Evolutionary conservation across 208 protist genomes (phyloP), one percentile per base, ranked within the genome.

Genomic region (Acanthamoeba comandoni): DNA sequence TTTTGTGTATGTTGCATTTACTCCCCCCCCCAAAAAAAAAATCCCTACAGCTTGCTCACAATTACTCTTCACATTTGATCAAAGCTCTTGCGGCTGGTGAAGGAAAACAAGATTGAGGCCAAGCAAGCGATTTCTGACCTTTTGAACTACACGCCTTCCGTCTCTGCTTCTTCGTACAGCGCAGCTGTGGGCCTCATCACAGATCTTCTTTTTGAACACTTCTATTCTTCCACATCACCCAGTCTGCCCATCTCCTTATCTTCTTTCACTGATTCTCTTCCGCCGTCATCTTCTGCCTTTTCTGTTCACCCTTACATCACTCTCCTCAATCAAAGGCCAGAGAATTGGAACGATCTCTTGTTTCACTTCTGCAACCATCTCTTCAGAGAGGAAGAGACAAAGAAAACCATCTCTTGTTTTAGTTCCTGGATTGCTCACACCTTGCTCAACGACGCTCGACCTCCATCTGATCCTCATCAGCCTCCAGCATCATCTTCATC

Each of bases 111-210:
- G 70, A 4, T 80, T 43, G 70, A 80, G 13, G 19, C 70, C 29
- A 52, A 55, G 70, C 70, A 80, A n/a, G 70, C 70, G 24, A 80
- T 80, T 13, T 60, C 70, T 12, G 70, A 80, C 49, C 70, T 80
- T 43, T 29, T 80, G 11, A 80, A 80, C 48, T 80, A 80, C 70
- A 80, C 70, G 9, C 70, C 70, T 8, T 80, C 70, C 19, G 24
- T 80, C 70, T 80, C 70, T n/a, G 9, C 31, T 22, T 43, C 70
- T 52, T 43, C 70, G 24, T 80, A 60, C 24, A 26, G 49, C 70
- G 70, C n/a, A 17, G 70, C 70, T 12, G 39, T 80, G 31, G 17
- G 24, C 35, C 49, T 31, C 43, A 80, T 80, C 48, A 80, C 70
- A 43, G 70, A 80, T 8, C 70, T 80, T 31, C 70, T 80, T 26